Conservation (phyloP, 192 early-diverging fungal species). For the Coemansia umbellata region DNA sequence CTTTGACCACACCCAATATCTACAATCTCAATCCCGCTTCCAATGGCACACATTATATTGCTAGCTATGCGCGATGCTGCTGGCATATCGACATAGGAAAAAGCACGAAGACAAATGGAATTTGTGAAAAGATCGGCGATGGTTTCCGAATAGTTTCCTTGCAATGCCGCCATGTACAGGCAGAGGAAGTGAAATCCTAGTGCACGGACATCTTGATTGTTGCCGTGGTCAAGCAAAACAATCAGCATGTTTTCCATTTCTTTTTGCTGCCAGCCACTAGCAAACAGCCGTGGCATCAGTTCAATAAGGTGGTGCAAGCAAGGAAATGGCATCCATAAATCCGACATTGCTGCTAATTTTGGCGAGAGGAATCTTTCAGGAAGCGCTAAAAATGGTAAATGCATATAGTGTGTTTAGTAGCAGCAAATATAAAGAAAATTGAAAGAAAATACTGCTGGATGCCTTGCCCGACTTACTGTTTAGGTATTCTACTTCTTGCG, state of each 20-base stretch:
- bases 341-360: background rate
- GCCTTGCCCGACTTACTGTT: conserved; percentile 29
- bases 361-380: conserved; percentile 40
- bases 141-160: conserved; percentile 18
- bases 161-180: conserved; percentile 23
- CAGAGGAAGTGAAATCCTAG: conserved; percentile 29
- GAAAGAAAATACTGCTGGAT: too few species aligned
- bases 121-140: conserved; percentile 39
- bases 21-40: conserved; percentile 19
- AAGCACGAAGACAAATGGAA: conserved; percentile 26
- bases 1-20: conserved; percentile 45
- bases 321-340: conserved; percentile 22
- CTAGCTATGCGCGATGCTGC: conserved; percentile 29
- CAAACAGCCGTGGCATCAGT: conserved; percentile 25
- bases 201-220: conserved; percentile 39
- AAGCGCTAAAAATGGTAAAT: conserved; percentile 14
- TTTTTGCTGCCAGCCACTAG: conserved; percentile 27
- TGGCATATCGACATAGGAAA: conserved; percentile 40
- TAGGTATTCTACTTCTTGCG: conserved; percentile 13
- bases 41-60: conserved; percentile 40
- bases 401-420: too few species aligned
- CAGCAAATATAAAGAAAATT: too few species aligned
- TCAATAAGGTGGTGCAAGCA: conserved; percentile 27
- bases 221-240: conserved; percentile 44
- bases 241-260: conserved; percentile 48